Base-by-base conservation (phyloP, 306 rosid species). In the Clitoria ternatea region DNA sequence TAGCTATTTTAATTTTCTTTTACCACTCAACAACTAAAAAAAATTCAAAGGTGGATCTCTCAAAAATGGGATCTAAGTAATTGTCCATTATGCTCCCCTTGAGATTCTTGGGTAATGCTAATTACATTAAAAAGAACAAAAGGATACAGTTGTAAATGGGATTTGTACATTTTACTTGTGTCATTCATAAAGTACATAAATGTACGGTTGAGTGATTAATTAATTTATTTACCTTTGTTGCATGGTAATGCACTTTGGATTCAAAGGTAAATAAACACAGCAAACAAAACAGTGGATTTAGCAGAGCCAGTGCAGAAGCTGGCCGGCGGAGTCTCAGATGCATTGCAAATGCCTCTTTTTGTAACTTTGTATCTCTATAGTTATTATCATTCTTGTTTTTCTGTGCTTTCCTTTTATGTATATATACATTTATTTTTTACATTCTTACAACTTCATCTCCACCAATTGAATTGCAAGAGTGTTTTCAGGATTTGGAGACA, bases 251-350 rank as follows among this genome's bases (percentile, higher is more conserved):
- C 70, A 20, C 68, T 48, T 53, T 70, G 73, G 44, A 30, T 33
- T 18, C 36, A 12, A 33, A 20, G 22, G 23, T 62, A 50, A 69
- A 48, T 8, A 44, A 20, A 43, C 15, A 48, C 27, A 67, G 74
- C 69, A 69, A n/a, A n/a, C n/a, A n/a, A n/a, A n/a, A n/a, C n/a
- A n/a, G n/a, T n/a, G n/a, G n/a, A n/a, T n/a, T n/a, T 55, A 20
- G 26, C 37, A 49, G 70, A 43, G 27, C 18, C 77, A 61, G 43
- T 44, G 72, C 27, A 23, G 61, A 72, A 49, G 71, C 66, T 72
- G 82, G 86, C 88, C 66, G 80, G 85, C 78, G 61, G 68, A 65
- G 56, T 61, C 37, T 22, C 4, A 36, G 45, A 56, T 56, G 70
- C n/a, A 12, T 50, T 50, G 36, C 54, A 70, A 33, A 44, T 53